Base-by-base conservation (phyloP, 768 basidiomycete species). In the Tricholoma bakamatsutake region DNA sequence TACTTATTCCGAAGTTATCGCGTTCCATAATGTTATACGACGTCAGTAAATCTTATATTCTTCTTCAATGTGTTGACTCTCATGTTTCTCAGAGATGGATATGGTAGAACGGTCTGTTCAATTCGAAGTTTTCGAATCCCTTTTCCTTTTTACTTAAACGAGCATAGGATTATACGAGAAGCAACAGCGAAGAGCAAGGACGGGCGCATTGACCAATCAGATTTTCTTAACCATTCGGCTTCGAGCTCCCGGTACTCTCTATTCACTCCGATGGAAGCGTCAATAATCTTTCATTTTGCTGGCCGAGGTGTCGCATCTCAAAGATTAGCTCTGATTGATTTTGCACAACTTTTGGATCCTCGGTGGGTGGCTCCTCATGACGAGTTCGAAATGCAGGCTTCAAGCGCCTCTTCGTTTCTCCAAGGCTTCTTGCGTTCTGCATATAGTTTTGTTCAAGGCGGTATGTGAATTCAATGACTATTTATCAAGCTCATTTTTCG, bases 201-300 rank as follows among this genome's bases (percentile, higher is more conserved):
- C 64, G 96, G 96, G 5, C 88, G 93, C 51, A 98, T 99, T 74
- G 89, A 93, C 70, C 86, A 93, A 66, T 82, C 84, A n/a, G 97
- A 98, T 71, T 98, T 99, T 73, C 79, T 96, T 56, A 88, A 98
- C 68, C 77, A 97, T 68, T 83, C 93, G 12, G 85, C 90, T 27
- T 81, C 86, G 34, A 87, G 78, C 61, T 92, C 95, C 62, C 88
- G 96, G 35, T 98, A 98, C 70, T 89, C 92, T 37, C 80, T 96
- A 52, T 98, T 98, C 71, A 95, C 93, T 0, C 96, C 96, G 4
- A 96, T 98, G 91, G 96, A 98, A 70, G 93, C 90, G n/a, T 83
- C 88, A 52, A 97, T 98, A 65, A 86, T 99, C 64, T 99, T 98
- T 75, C 96, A 99, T 70, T 98, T 98, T 73, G 94, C 94, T 27